Evolutionary conservation across 31 red algal species (phyloP).

Genomic region (Pterothamnion heteromorphum): DNA sequence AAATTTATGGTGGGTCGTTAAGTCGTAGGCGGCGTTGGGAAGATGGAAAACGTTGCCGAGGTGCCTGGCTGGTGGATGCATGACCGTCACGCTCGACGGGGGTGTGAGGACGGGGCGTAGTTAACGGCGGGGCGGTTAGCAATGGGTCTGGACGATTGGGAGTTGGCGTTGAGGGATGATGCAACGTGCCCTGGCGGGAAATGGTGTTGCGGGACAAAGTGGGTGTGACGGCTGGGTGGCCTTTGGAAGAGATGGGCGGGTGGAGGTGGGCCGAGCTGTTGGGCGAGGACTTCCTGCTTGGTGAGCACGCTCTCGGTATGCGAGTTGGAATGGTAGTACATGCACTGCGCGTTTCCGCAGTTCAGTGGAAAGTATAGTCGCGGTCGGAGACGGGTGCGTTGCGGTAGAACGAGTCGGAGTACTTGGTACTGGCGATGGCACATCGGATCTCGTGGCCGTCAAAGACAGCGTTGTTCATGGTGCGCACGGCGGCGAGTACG

Average conservation of each 20-base stretch:
- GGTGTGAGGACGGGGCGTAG: too few relatives aligned
- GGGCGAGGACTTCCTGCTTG: constrained; percentile 67
- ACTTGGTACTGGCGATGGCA: constrained; percentile 79
- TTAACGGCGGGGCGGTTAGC: too few relatives aligned
- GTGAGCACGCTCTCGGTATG: constrained; percentile 51
- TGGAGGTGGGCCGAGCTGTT: constrained; percentile 79
- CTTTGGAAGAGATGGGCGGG: constrained; percentile 83
- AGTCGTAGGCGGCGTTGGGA: too few relatives aligned
- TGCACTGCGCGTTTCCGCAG: constrained; percentile 80
- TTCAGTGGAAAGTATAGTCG: constrained; percentile 16
- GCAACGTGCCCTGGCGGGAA: too few relatives aligned
- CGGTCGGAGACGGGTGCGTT: constrained; percentile 44
- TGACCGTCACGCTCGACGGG: too few relatives aligned
- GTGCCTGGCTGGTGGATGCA: too few relatives aligned
- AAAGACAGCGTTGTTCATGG: constrained; percentile 70
- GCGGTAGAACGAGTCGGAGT: constrained; percentile 80
- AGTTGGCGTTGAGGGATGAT: too few relatives aligned
- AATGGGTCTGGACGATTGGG: too few relatives aligned
- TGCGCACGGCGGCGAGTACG: constrained; percentile 67
- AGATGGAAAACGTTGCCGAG: too few relatives aligned
- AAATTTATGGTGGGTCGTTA: too few relatives aligned
- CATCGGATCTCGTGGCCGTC: constrained; percentile 77
- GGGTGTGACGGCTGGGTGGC: too few relatives aligned
- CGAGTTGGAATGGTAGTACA: constrained; percentile 79
- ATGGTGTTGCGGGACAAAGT: too few relatives aligned